Percentiles rank a stretch among this genome's conserved stretches.
Conservation (phyloP, 2,329 filamentous ascomycete genomes). For the Cryphonectria parasitica region DNA sequence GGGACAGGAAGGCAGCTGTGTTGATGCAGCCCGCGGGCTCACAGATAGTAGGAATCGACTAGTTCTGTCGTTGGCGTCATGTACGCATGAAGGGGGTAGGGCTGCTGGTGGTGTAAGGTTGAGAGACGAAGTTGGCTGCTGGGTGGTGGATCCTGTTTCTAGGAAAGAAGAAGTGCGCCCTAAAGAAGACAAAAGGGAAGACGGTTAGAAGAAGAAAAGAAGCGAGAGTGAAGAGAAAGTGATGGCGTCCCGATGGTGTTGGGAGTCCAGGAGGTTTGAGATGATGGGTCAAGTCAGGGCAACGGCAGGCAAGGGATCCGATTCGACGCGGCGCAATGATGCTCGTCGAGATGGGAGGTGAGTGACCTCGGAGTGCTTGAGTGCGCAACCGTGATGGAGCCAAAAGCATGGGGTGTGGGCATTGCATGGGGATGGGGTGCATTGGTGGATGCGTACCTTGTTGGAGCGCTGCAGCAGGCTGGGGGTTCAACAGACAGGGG, state of each 20-base stretch:
- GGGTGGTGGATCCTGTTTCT: conserved; percentile 17
- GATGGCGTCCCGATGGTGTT: conserved; percentile 21
- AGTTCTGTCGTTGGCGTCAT: conserved; percentile 37
- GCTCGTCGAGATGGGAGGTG: conserved; percentile 25
- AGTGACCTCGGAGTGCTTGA: conserved; percentile 25
- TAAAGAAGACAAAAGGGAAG: neutral
- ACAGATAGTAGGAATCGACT: conserved; percentile 36
- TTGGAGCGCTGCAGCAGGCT: conserved; percentile 12
- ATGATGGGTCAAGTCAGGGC: conserved; percentile 8
- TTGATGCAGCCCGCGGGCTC: conserved; percentile 38
- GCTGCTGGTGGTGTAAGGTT: conserved; percentile 30
- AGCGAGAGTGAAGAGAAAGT: neutral
- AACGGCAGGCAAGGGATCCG: conserved; percentile 28
- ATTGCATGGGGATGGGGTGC: conserved; percentile 18
- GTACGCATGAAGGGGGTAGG: conserved; percentile 32
- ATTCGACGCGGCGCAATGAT: conserved; percentile 25
- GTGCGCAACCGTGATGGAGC: conserved; percentile 3
- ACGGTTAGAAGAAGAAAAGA: conserved; percentile 2
- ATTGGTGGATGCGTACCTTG: conserved; percentile 24
- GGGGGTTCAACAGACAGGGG: conserved; percentile 23
- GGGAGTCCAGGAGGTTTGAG: conserved; percentile 22
- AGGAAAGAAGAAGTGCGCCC: conserved; percentile 34
- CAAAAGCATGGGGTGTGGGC: conserved; percentile 3
- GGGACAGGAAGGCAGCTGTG: conserved; percentile 34
- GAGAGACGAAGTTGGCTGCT: conserved; percentile 21